phyloP scores from a whole-genome alignment of 2,329 filamentous ascomycete genomes.

The Trichoderma polysporum region DNA sequence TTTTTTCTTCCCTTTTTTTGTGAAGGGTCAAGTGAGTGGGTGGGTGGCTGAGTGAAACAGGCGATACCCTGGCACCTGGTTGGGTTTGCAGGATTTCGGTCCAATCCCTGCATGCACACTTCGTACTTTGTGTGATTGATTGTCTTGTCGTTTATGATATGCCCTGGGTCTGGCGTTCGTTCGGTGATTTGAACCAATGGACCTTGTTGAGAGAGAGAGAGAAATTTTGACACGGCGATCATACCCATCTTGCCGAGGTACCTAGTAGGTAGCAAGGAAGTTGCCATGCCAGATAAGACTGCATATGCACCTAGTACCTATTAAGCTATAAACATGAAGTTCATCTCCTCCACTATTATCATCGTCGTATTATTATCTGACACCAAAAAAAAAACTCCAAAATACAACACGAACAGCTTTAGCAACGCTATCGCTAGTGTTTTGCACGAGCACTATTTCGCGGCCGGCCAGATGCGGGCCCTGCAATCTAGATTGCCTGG shows the following conservation, averaged over 20 bases:
- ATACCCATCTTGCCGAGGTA: neutral
- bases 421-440: too few species aligned
- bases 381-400: too few species aligned
- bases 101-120: neutral
- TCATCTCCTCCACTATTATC: too few species aligned
- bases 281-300: neutral
- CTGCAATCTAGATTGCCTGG: conserved; percentile 9
- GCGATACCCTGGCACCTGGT: neutral
- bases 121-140: neutral
- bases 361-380: too few species aligned
- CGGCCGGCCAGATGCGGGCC: neutral
- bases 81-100: neutral
- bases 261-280: neutral
- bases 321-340: neutral
- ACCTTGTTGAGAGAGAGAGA: too few species aligned
- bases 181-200: too few species aligned
- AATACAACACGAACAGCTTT: neutral
- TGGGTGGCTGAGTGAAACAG: neutral
- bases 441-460: neutral
- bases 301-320: neutral
- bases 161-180: too few species aligned
- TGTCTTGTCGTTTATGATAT: neutral
- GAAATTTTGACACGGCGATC: neutral
- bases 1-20: neutral
- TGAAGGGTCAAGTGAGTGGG: neutral